A percentile compares a stretch with the other conserved stretches of the same genome.
phyloP scores from a whole-genome alignment of 495 filamentous ascomycete genomes.

The Clavariopsis aquatica region DNA sequence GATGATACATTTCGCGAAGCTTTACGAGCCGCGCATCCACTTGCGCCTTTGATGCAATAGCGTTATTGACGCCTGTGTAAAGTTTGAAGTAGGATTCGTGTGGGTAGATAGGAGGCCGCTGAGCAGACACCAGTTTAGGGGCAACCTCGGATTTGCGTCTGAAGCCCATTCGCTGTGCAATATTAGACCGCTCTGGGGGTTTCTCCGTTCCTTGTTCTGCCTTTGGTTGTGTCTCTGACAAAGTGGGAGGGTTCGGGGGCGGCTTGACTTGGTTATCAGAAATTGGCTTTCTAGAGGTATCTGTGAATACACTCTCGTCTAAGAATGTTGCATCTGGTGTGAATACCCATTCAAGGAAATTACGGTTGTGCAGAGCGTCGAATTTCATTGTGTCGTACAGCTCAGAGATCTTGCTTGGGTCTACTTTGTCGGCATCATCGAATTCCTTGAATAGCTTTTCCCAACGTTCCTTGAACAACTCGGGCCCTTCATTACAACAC shows the following conservation, averaged over 20 bases:
- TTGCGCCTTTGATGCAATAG: constrained; percentile 70
- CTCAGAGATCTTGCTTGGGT: constrained; percentile 96
- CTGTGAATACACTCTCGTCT: constrained; percentile 56
- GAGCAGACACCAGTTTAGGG: constrained; percentile 9
- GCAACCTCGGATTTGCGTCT: constrained; percentile 41
- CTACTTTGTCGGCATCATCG: constrained; percentile 93
- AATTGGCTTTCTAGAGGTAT: constrained; percentile 13
- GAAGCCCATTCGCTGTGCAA: constrained; percentile 48
- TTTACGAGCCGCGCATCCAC: constrained; percentile 81
- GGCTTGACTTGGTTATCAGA: constrained; percentile 25
- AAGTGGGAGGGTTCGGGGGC: background rate
- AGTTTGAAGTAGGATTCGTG: constrained; percentile 81
- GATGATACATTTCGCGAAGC: constrained; percentile 84
- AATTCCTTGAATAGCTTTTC: constrained; percentile 98
- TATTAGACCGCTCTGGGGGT: constrained; percentile 27
- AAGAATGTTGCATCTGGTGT: constrained; percentile 72
- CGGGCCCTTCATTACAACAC: constrained; percentile 95
- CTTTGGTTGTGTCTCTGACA: constrained; percentile 17
- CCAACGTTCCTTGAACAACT: constrained; percentile 94
- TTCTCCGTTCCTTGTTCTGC: constrained; percentile 17
- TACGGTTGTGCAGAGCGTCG: constrained; percentile 93
- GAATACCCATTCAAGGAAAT: constrained; percentile 97
- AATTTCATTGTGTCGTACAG: constrained; percentile 99
- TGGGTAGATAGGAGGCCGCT: constrained; percentile 13
- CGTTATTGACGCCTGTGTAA: constrained; percentile 62